These are phyloP conservation scores for Kwoniella bestiolae DNA, from an alignment of 768 basidiomycete genomes.

Conservation along the genomic window DNA sequence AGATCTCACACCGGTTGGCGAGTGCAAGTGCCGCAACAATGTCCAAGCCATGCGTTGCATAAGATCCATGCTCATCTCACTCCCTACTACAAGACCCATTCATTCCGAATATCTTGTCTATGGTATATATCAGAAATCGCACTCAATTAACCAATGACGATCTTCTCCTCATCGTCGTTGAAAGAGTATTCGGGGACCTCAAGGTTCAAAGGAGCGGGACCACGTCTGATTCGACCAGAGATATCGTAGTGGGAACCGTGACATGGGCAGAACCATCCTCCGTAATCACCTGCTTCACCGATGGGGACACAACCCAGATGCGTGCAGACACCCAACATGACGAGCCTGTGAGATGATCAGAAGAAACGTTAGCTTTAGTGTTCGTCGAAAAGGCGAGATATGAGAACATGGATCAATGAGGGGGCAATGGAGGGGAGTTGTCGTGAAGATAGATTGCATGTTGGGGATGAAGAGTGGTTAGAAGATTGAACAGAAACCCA, in stretches of 20 bases:
- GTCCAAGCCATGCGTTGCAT: slow-evolving; percentile 4
- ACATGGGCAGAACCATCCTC: slow-evolving; percentile 99
- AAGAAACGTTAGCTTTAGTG: neutral
- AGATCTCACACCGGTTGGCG: too few relatives aligned
- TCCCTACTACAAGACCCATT: neutral
- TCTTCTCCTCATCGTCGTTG: slow-evolving; percentile 82
- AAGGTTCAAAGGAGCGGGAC: slow-evolving; percentile 95
- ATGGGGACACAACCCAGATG: slow-evolving; percentile 99
- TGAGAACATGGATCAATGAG: too few relatives aligned
- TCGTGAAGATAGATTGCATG: too few relatives aligned
- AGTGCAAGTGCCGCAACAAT: neutral
- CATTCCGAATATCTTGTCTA: neutral
- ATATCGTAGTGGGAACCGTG: slow-evolving; percentile 96
- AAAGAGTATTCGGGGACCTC: slow-evolving; percentile 89
- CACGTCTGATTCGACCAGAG: slow-evolving; percentile 92
- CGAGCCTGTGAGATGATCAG: slow-evolving; percentile 58
- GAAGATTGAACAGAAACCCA: slow-evolving; percentile 65
- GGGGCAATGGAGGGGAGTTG: too few relatives aligned
- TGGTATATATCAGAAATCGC: neutral
- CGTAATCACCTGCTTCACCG: slow-evolving; percentile 93
- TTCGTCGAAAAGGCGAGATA: neutral
- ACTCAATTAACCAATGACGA: slow-evolving; percentile 74
- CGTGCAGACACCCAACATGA: slow-evolving; percentile 66
- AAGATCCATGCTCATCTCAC: neutral
- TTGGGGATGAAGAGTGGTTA: neutral